Percentiles rank a stretch among this genome's conserved stretches.
Evolutionary conservation across 371 early-diverging fungal genomes (phyloP).

Genomic region (Cokeromyces recurvatus): DNA sequence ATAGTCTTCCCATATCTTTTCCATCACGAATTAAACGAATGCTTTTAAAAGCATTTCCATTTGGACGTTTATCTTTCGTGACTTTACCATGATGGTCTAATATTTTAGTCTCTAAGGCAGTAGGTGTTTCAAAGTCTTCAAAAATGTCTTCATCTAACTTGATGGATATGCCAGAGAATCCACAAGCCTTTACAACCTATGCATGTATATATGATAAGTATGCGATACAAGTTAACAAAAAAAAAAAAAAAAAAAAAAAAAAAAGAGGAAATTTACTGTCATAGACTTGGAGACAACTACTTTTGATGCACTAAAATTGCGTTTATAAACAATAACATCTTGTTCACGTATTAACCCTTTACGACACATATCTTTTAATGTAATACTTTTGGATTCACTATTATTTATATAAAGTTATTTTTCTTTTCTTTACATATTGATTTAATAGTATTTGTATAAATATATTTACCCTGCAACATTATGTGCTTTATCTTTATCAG

Average conservation of each 20-base stretch:
- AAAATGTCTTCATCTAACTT: slow-evolving; percentile 36
- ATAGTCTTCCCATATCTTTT: slow-evolving; percentile 44
- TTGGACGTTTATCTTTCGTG: slow-evolving; percentile 45
- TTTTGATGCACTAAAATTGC: slow-evolving; percentile 51
- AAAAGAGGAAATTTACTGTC: slow-evolving; percentile 22
- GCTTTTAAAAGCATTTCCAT: slow-evolving; percentile 52
- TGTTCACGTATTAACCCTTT: slow-evolving; percentile 43
- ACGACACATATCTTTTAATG: slow-evolving; percentile 51
- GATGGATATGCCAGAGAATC: slow-evolving; percentile 42
- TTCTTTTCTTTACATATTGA: too few relatives aligned
- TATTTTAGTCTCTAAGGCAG: slow-evolving; percentile 50
- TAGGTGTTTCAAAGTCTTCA: slow-evolving; percentile 51
- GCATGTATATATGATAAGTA: neutral
- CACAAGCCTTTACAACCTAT: slow-evolving; percentile 45
- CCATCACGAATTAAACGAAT: slow-evolving; percentile 39
- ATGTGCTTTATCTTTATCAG: slow-evolving; percentile 40
- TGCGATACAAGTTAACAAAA: too few relatives aligned
- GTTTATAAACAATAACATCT: slow-evolving; percentile 46
- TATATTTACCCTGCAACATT: slow-evolving; percentile 48
- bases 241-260: too few relatives aligned
- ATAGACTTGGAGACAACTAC: slow-evolving; percentile 43
- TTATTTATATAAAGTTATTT: neutral
- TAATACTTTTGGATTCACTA: slow-evolving; percentile 46
- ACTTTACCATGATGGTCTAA: slow-evolving; percentile 46
- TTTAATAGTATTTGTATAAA: too few relatives aligned